Percentiles rank a stretch among this genome's conserved stretches.
Conservation (phyloP, 2,329 filamentous ascomycete species). For the Exophiala aquamarina region DNA sequence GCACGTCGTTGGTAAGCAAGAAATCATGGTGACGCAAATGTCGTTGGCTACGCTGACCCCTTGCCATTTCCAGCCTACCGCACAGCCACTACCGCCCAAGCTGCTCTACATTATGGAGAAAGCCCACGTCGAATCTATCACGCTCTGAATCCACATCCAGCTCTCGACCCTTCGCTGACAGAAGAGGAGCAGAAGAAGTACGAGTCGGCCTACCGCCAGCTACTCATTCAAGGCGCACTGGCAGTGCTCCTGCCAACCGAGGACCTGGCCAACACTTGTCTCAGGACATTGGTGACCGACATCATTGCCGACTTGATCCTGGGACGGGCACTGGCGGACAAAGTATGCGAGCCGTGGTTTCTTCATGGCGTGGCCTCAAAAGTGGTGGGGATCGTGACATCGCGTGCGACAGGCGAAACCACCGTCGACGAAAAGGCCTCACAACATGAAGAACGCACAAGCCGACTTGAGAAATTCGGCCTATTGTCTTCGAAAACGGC, state of each 20-base stretch:
- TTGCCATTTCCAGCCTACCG: constrained; percentile 63
- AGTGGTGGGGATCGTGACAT: constrained; percentile 53
- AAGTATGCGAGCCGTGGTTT: constrained; percentile 82
- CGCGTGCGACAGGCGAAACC: constrained; percentile 14
- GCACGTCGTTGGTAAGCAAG: constrained; percentile 71
- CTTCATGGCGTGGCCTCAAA: constrained; percentile 83
- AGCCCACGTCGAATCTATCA: constrained; percentile 75
- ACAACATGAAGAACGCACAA: constrained; percentile 32
- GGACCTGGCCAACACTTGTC: constrained; percentile 82
- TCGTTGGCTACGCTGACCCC: constrained; percentile 7
- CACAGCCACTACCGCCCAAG: constrained; percentile 60
- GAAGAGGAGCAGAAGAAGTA: constrained; percentile 63
- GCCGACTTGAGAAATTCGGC: constrained; percentile 58
- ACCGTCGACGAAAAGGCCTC: constrained; percentile 14
- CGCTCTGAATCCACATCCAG: constrained; percentile 75
- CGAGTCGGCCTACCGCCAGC: constrained; percentile 80
- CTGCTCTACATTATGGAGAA: constrained; percentile 59
- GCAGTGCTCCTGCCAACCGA: constrained; percentile 86
- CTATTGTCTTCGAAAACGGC: constrained; percentile 44
- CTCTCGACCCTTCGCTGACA: constrained; percentile 47
- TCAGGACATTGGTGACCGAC: constrained; percentile 80
- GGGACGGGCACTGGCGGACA: constrained; percentile 76
- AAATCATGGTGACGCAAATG: constrained; percentile 4
- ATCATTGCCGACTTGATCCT: constrained; percentile 89
- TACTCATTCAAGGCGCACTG: constrained; percentile 80